Percentiles rank a stretch among this genome's conserved stretches.
Conservation (phyloP, 176 grass and related monocot genomes). For the Carex littledalei region DNA sequence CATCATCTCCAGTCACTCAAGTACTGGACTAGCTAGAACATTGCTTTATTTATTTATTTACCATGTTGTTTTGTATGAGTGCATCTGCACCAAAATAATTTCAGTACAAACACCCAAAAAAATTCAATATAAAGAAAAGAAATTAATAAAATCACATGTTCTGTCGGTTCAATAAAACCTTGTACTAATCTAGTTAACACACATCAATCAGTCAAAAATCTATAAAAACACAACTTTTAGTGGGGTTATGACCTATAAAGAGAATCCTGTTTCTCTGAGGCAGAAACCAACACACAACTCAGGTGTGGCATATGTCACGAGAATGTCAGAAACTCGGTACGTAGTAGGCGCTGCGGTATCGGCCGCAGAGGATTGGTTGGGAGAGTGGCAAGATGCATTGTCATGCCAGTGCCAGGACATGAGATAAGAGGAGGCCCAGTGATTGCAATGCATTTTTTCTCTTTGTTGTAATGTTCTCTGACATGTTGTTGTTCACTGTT, state of each 20-base stretch:
- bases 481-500: constrained; percentile 8
- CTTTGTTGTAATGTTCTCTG: neutral
- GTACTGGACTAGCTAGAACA: neutral
- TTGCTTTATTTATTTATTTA: too few relatives aligned
- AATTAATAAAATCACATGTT: constrained; percentile 10
- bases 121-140: neutral
- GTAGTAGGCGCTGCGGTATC: neutral
- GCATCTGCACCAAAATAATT: neutral
- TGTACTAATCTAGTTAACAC: neutral
- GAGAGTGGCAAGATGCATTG: neutral
- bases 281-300: neutral
- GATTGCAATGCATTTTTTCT: neutral
- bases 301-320: neutral
- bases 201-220: constrained; percentile 14
- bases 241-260: constrained; percentile 7
- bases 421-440: neutral
- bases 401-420: neutral
- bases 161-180: neutral
- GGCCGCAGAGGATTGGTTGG: neutral
- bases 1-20: neutral
- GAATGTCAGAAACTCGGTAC: neutral
- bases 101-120: neutral
- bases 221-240: neutral
- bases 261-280: neutral
- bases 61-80: neutral